Evolutionary conservation across 495 filamentous ascomycete genomes (phyloP).

Genomic region (Xylaria telfairii): DNA sequence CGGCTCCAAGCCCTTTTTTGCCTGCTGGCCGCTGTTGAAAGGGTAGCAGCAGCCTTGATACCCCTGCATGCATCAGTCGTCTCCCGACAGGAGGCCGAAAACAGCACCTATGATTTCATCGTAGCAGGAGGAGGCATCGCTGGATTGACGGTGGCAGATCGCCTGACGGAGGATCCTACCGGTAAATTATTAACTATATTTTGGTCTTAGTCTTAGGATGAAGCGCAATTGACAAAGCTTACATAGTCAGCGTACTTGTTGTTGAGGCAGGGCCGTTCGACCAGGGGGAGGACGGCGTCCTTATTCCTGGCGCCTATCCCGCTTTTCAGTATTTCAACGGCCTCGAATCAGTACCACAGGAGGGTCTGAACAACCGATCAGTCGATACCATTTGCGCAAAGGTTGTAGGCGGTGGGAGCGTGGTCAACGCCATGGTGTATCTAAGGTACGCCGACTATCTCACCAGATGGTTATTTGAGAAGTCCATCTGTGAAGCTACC

Average conservation of each 20-base stretch:
- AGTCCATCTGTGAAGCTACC: neutral
- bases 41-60: neutral
- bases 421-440: constrained; percentile 53
- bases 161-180: constrained; percentile 53
- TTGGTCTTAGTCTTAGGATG: constrained; percentile 36
- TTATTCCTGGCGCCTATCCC: constrained; percentile 32
- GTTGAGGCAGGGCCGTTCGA: constrained; percentile 51
- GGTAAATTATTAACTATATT: constrained; percentile 36
- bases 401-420: constrained; percentile 51
- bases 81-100: constrained; percentile 12
- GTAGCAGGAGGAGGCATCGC: constrained; percentile 56
- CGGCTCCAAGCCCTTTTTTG: neutral
- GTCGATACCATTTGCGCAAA: constrained; percentile 33
- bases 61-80: constrained; percentile 39
- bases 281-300: constrained; percentile 35
- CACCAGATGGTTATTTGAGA: neutral
- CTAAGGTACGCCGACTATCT: constrained; percentile 33
- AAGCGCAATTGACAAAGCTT: constrained; percentile 36
- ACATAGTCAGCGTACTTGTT: constrained; percentile 42
- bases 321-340: constrained; percentile 37
- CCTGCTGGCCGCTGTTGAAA: neutral
- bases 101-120: constrained; percentile 53
- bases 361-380: constrained; percentile 35
- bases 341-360: constrained; percentile 34
- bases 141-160: constrained; percentile 55